A percentile compares a stretch with the other conserved stretches of the same genome.
phyloP scores from a whole-genome alignment of 2,329 filamentous ascomycete species.

The Diaporthe citrichinensis region DNA sequence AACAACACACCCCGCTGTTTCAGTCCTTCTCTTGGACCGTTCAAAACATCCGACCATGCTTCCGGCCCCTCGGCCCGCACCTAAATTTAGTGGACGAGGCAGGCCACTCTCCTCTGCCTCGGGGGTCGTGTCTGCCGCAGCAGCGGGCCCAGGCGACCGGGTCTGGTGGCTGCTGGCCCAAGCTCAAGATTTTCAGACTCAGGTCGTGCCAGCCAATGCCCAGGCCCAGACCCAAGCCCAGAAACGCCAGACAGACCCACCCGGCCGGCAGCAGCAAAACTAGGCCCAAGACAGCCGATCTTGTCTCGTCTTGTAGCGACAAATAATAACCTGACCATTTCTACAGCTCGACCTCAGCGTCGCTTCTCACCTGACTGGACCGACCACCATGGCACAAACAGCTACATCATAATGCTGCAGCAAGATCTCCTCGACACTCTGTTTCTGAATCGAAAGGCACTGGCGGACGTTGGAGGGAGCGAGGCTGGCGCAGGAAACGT shows the following conservation, averaged over 20 bases:
- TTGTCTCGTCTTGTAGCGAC: not conserved
- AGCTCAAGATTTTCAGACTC: slow-evolving; percentile 33
- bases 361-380: not conserved
- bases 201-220: not conserved
- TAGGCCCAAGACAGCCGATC: slow-evolving; percentile 19
- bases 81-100: slow-evolving; percentile 18
- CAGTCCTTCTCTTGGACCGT: not conserved
- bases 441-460: slow-evolving; percentile 39
- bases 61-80: not conserved
- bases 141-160: slow-evolving; percentile 27
- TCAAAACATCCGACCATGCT: slow-evolving; percentile 1
- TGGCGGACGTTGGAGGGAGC: slow-evolving; percentile 36
- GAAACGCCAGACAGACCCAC: slow-evolving; percentile 4
- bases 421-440: slow-evolving; percentile 40
- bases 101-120: no score
- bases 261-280: slow-evolving; percentile 25
- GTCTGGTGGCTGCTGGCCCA: slow-evolving; percentile 38
- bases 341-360: not conserved
- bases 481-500: not conserved
- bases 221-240: slow-evolving; percentile 5
- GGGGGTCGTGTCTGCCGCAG: no score
- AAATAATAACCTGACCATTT: not conserved
- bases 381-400: slow-evolving; percentile 33
- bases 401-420: slow-evolving; percentile 37
- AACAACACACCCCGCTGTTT: not conserved